Evolutionary conservation across 2,329 filamentous ascomycete genomes (phyloP).

Genomic region (Fusarium cicatricum): DNA sequence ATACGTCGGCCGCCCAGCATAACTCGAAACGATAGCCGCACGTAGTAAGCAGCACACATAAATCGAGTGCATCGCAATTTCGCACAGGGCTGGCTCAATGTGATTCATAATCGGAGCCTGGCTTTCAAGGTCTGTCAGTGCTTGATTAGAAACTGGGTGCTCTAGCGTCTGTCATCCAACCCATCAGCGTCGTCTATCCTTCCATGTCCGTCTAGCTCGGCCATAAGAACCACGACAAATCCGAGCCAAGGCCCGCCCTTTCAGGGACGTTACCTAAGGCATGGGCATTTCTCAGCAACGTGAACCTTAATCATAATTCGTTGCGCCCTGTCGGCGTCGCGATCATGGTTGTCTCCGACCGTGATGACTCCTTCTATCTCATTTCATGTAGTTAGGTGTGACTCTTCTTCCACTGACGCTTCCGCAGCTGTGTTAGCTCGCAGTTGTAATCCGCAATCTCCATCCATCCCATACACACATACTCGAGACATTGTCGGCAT

Average conservation of each 20-base stretch:
- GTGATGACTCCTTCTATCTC: slow-evolving; percentile 25
- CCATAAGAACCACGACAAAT: slow-evolving; percentile 22
- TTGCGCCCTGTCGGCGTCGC: slow-evolving; percentile 26
- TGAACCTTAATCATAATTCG: slow-evolving; percentile 26
- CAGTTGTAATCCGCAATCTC: neutral
- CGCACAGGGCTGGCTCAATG: slow-evolving; percentile 31
- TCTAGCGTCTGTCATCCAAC: slow-evolving; percentile 20
- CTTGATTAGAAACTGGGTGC: slow-evolving; percentile 35
- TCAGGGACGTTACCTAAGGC: slow-evolving; percentile 16
- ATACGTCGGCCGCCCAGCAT: neutral
- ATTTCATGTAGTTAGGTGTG: slow-evolving; percentile 7
- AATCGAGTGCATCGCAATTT: slow-evolving; percentile 16
- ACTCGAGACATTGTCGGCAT: slow-evolving; percentile 31
- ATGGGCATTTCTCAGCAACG: slow-evolving; percentile 34
- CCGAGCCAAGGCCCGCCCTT: slow-evolving; percentile 26
- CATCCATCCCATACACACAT: slow-evolving; percentile 16
- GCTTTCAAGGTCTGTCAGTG: slow-evolving; percentile 24
- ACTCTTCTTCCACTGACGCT: slow-evolving; percentile 13
- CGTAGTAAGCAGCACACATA: slow-evolving; percentile 27
- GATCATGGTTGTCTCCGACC: slow-evolving; percentile 15
- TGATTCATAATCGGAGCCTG: slow-evolving; percentile 37
- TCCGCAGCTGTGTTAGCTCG: slow-evolving; percentile 7
- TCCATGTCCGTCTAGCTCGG: slow-evolving; percentile 31
- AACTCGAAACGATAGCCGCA: neutral
- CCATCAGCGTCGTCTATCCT: slow-evolving; percentile 17